A percentile compares a stretch with the other conserved stretches of the same genome.
Evolutionary conservation across 345 rosid species (phyloP).

Genomic region (Murraya paniculata): DNA sequence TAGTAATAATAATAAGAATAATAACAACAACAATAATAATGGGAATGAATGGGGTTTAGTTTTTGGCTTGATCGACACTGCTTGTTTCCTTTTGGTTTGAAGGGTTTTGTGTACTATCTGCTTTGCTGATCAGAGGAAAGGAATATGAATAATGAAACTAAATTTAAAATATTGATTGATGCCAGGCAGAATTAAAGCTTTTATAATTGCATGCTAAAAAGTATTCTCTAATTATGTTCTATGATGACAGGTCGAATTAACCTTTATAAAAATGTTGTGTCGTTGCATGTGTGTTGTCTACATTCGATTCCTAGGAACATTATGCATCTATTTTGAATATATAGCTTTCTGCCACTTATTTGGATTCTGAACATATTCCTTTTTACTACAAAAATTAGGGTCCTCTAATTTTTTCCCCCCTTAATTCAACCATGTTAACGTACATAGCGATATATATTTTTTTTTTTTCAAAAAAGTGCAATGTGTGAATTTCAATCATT

Average conservation of each 20-base stretch:
- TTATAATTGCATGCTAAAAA: neutral
- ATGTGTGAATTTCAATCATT: too few relatives aligned
- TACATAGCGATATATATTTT: too few relatives aligned
- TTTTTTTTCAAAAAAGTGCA: too few relatives aligned
- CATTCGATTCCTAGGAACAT: neutral
- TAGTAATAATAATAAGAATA: too few relatives aligned
- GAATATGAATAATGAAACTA: neutral
- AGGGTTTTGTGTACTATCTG: neutral
- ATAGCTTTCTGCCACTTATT: neutral
- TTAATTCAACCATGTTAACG: too few relatives aligned
- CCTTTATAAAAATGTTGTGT: constrained; percentile 1
- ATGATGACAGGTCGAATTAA: neutral
- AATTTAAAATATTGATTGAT: neutral
- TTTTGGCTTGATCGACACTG: too few relatives aligned
- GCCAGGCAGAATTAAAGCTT: neutral
- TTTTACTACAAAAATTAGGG: neutral
- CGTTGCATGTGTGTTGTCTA: neutral
- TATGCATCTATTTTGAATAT: neutral
- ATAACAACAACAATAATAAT: neutral
- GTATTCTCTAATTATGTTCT: neutral
- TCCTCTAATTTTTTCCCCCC: neutral
- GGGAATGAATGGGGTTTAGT: neutral
- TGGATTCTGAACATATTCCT: neutral
- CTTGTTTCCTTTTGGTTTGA: neutral
- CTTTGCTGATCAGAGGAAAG: neutral